phyloP scores from a whole-genome alignment of 1,284 basidiomycete genomes.

The Cryptococcus sp. region DNA sequence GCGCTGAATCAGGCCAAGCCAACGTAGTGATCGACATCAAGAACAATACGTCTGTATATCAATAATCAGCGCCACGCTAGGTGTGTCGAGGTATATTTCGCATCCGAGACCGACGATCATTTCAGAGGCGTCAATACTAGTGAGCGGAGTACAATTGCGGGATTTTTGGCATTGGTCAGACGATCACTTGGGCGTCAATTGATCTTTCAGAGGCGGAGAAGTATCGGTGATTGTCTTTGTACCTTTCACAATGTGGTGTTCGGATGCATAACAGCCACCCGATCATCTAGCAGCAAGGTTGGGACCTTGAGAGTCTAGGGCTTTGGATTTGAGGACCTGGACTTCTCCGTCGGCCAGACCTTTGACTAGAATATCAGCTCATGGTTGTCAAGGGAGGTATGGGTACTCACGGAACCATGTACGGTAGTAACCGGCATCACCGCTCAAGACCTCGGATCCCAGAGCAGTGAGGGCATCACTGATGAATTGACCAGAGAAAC shows the following conservation, averaged over 20 bases:
- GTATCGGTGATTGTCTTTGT: not conserved
- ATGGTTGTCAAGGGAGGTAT: not conserved
- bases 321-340: slow-evolving; percentile 22
- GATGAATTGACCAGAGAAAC: slow-evolving; percentile 63
- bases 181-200: no score
- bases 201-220: slow-evolving; percentile 8
- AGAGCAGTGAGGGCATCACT: slow-evolving; percentile 51
- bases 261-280: no score
- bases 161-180: slow-evolving; percentile 12
- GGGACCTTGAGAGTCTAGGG: slow-evolving; percentile 13
- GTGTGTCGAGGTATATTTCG: not conserved
- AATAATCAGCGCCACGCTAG: no score
- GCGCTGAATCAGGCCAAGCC: not conserved
- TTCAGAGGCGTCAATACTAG: slow-evolving; percentile 8
- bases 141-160: no score
- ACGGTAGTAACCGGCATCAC: slow-evolving; percentile 52
- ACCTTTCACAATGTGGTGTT: not conserved
- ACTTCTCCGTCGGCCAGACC: slow-evolving; percentile 29
- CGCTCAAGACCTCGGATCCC: slow-evolving; percentile 48
- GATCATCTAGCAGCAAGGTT: not conserved
- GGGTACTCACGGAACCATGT: slow-evolving; percentile 48
- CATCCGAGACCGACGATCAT: not conserved
- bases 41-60: no score
- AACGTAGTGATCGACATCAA: no score
- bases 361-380: slow-evolving; percentile 10